These are phyloP conservation scores for Tubosaeta sp. DNA, from an alignment of 768 basidiomycete genomes.

Conservation along the genomic window DNA sequence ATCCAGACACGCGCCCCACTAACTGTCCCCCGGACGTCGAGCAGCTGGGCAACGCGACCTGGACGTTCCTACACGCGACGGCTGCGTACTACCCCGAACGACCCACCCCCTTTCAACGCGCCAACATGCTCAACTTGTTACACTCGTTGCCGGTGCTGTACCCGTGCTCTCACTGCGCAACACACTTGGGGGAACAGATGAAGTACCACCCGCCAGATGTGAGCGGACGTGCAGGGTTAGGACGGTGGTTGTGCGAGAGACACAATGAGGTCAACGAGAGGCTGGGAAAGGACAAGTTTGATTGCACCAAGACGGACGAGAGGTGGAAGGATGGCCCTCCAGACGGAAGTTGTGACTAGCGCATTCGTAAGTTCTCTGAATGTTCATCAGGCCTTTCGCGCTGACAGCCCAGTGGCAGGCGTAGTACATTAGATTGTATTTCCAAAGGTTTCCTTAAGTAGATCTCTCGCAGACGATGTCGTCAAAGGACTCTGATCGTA, in stretches of 20 bases:
- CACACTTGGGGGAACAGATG: slow-evolving; percentile 74
- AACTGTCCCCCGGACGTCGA: slow-evolving; percentile 91
- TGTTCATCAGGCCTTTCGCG: neutral
- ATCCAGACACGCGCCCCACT: slow-evolving; percentile 41
- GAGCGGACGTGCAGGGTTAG: slow-evolving; percentile 60
- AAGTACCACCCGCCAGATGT: slow-evolving; percentile 71
- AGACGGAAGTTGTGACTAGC: slow-evolving; percentile 85
- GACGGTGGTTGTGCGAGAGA: slow-evolving; percentile 83
- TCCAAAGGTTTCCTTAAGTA: slow-evolving; percentile 4
- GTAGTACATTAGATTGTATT: too few relatives aligned
- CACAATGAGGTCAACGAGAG: slow-evolving; percentile 91
- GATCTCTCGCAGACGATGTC: slow-evolving; percentile 24
- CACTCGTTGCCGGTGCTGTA: slow-evolving; percentile 78
- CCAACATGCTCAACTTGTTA: slow-evolving; percentile 80
- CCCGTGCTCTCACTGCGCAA: slow-evolving; percentile 83
- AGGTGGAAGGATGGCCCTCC: slow-evolving; percentile 89
- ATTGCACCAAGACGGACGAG: slow-evolving; percentile 79
- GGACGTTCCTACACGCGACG: slow-evolving; percentile 95
- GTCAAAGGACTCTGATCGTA: slow-evolving; percentile 54
- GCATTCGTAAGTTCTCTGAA: slow-evolving; percentile 7
- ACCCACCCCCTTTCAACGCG: slow-evolving; percentile 70
- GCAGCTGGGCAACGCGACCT: slow-evolving; percentile 85
- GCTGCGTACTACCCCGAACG: slow-evolving; percentile 93
- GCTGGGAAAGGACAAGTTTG: slow-evolving; percentile 79
- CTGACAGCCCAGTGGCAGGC: too few relatives aligned